Base-by-base conservation (phyloP, 257 asterid genomes). In the Catharanthus roseus region DNA sequence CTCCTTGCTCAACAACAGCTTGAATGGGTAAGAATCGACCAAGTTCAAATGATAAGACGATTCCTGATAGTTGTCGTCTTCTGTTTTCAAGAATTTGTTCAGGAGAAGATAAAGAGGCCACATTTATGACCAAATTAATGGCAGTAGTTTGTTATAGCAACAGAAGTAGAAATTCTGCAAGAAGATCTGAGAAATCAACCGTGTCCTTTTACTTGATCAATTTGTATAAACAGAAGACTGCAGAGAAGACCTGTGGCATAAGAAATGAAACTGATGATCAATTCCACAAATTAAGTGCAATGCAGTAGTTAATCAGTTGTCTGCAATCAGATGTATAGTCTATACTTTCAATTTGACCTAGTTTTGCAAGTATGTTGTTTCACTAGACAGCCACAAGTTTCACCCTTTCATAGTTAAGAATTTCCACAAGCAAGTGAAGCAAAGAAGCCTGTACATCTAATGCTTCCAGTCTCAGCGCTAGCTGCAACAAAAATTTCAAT, bases 91-190 rank as follows among this genome's bases (percentile, higher is more conserved):
- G 78, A 92, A 81, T 74, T 90, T 92, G 89, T 81, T 90, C 75
- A 89, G 75, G 65, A 92, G 75, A 70, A 82, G 75, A 87, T 75
- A 65, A 79, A 88, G 72, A 54, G 90, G 84, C 97, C 98, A 92
- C 98, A 92, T 92, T 74, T 82, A 75, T 78, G 72, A 34, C 64
- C 77, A 73, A 79, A 74, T 71, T 74, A 68, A 67, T 28, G 68
- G 64, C 56, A 65, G 65, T 21, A 61, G 67, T 24, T 24, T 38
- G 10, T 10, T 21, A 51, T 47, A 31, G 61, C 51, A 36, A 10
- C 31, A 21, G 29, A 60, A 60, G 49, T 28, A 38, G 6, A 23
- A 36, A 13, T 34, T 6, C 18, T 6, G 24, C 13, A 39, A 53
- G 47, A 12, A 45, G 69, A 66, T 71, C 26, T 42, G 15, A 29